Evolutionary conservation across 2,329 filamentous ascomycete genomes (phyloP).

Genomic region (Stagonosporopsis cucurbitacearum): DNA sequence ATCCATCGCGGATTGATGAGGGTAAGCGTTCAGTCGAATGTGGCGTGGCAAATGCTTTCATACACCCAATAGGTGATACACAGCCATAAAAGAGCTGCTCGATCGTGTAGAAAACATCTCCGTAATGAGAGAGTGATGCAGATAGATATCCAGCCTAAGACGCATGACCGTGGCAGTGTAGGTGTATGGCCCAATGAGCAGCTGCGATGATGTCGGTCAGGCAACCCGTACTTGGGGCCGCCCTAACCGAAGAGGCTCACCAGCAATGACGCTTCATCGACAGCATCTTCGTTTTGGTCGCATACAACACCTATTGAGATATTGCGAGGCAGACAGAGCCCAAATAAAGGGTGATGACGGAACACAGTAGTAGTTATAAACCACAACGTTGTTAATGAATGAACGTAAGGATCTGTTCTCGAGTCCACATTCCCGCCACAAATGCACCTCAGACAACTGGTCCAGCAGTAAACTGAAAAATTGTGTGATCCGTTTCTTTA

Average conservation of each 20-base stretch:
- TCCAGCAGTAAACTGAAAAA: too few relatives aligned
- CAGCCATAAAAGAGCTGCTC: neutral
- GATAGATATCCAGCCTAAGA: neutral
- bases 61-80: neutral
- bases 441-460: too few relatives aligned
- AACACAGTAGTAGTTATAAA: too few relatives aligned
- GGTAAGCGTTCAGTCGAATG: neutral
- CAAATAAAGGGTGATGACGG: too few relatives aligned
- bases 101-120: conserved; percentile 3
- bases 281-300: neutral
- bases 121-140: neutral
- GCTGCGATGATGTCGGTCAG: conserved; percentile 14
- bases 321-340: too few relatives aligned
- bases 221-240: conserved; percentile 13
- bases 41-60: neutral
- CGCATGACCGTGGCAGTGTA: conserved; percentile 17
- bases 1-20: conserved; percentile 53
- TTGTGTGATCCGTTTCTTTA: too few relatives aligned
- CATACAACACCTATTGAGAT: too few relatives aligned
- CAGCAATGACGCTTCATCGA: neutral
- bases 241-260: conserved; percentile 1
- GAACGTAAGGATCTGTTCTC: too few relatives aligned
- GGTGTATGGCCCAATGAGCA: conserved; percentile 9
- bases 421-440: too few relatives aligned
- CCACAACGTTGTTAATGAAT: too few relatives aligned